Evolutionary conservation across 805 yeast species (phyloP), one percentile per base, ranked within the genome.

Genomic region (Saccharomyces eubayanus): DNA sequence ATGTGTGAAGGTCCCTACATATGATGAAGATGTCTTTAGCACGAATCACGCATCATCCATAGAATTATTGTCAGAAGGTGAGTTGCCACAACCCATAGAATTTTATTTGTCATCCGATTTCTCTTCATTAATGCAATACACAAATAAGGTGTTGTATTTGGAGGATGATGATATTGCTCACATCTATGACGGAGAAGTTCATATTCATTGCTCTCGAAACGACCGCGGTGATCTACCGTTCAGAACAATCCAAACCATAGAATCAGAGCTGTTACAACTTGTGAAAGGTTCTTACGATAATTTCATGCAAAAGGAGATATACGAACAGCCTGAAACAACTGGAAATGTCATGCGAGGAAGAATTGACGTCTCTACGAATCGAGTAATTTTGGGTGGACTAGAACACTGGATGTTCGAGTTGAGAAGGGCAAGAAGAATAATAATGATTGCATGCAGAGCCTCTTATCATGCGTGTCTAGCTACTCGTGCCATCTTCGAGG

Each of bases 91-190:
- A 77, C 96, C 98, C 50, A 87, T 92, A 50, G 99, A 94, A 75
- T 92, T 92, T 72, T 94, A 90, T 75, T 79, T 94, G 58, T 90
- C 97, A 12, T 90, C 97, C 28, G 99, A 94, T 75, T 96, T 98
- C 41, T 87, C 98, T 11, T 90, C 99, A 21, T 96, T 94, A 49
- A 79, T 94, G 53, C 92, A 91, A 73, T 96, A 94, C 76, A 94
- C 99, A 64, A 92, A 91, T 75, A 94, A 94, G 75, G 99, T 94
- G 31, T 79, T 94, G 65, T 91, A 88, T 74, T 80, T 94, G 67
- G 98, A 94, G 75, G 99, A 94, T 73, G 97, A 94, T 69, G 99
- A 94, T 74, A 91, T 94, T 72, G 99, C 97, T 41, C 99, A 94
- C 72, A 90, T 94, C 61, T 90, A 87, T 72, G 96, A 90, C 67